These are phyloP conservation scores for Eragrostis curvula DNA, from an alignment of 176 grass and related monocot genomes.

Conservation along the genomic window DNA sequence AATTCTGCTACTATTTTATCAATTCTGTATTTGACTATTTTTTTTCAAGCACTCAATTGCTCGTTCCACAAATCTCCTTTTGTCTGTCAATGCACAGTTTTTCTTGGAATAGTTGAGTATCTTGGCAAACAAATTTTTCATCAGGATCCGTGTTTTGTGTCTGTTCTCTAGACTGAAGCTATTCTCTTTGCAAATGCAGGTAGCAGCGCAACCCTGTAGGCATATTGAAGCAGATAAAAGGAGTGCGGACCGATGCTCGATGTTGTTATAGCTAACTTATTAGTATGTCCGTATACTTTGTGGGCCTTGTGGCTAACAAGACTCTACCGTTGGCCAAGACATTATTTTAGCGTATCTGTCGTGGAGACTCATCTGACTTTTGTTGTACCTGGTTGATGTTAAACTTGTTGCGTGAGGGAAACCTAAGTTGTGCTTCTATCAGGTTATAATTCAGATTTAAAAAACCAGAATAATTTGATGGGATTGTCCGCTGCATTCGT, in stretches of 20 bases:
- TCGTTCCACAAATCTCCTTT: background rate
- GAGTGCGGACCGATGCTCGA: background rate
- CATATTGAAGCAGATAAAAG: background rate
- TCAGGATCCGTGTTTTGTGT: background rate
- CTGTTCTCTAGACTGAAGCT: slow-evolving; percentile 27
- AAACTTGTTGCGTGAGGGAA: background rate
- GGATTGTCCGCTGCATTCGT: background rate
- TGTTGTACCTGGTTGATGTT: slow-evolving; percentile 1
- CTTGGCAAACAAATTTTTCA: background rate
- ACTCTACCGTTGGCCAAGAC: background rate
- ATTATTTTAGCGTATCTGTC: background rate
- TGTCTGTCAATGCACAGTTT: background rate
- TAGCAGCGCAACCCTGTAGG: background rate
- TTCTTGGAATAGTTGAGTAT: background rate
- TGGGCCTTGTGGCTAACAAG: background rate
- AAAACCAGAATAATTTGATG: background rate
- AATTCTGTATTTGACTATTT: slow-evolving; percentile 10
- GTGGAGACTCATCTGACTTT: slow-evolving; percentile 15
- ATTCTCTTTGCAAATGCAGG: slow-evolving; percentile 26
- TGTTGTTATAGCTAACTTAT: background rate
- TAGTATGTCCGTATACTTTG: too few relatives aligned
- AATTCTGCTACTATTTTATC: background rate
- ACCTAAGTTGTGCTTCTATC: background rate
- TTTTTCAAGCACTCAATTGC: background rate
- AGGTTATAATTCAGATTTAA: background rate